Evolutionary conservation across 1,139 yeast genomes (phyloP), one percentile per base, ranked within the genome.

Genomic region (Yamadazyma sp.): DNA sequence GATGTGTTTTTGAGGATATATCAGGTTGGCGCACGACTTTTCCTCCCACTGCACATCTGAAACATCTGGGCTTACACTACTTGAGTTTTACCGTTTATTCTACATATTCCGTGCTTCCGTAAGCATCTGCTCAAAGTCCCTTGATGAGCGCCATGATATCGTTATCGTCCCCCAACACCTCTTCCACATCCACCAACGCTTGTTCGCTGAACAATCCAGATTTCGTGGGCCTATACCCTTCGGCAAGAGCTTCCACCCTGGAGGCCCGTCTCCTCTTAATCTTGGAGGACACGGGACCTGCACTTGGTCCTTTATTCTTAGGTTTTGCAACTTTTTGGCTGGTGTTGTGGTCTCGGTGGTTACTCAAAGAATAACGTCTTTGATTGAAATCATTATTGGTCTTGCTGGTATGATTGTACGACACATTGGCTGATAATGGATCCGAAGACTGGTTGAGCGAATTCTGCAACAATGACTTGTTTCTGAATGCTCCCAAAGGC

Each of bases 401-500:
- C 27, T 48, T 47, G 23, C 43, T 53, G 22, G 59, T 53, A 26
- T 56, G 58, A 33, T 56, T 56, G 41, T 54, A 59, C 16, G 39
- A 39, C 32, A 48, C 43, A 31, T 47, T 51, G 8, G 47, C 50
- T 24, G 54, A 41, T n/a, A 63, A 47, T 18, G 51, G 52, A 30
- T 51, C 57, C 16, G 59, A 53, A 2, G 60, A 51, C 23, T 52
- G 58, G 37, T 51, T 43, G 15, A 54, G 41, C 5, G 61, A 39
- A 33, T 61, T 60, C 31, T 66, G 65, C 28, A 70, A 51, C 18
- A 75, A 58, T 5, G 89, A 86, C 53, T 87, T 84, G 61, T 88
- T 89, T 52, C 97, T 71, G 57, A 89, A 89, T 1, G 97, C 96
- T 5, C 95, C 87, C 29, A 89, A 63, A 2, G 97, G 96, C 8